Percentiles rank a stretch among this genome's conserved stretches.
Evolutionary conservation across 2,329 filamentous ascomycete genomes (phyloP).

Genomic region (Talaromyces sp.): DNA sequence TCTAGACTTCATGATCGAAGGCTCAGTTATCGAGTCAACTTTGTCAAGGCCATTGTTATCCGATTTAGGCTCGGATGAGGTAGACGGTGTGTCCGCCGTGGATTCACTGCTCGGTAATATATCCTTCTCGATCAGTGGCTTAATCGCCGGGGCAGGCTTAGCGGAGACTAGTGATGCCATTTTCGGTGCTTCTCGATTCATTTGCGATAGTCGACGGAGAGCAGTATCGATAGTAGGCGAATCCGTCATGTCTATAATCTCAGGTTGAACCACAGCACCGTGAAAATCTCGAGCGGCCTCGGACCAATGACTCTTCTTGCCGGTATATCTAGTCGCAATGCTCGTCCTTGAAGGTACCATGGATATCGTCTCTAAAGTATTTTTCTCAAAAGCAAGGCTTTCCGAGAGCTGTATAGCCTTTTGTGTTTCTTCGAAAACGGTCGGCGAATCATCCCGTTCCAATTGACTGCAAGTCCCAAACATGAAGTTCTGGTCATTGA

Average conservation of each 20-base stretch:
- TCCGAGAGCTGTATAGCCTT: constrained; percentile 35
- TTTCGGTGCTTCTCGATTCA: constrained; percentile 16
- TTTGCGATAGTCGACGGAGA: constrained; percentile 16
- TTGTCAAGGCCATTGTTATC: background rate
- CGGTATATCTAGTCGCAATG: constrained; percentile 28
- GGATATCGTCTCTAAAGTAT: background rate
- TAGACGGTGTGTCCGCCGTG: background rate
- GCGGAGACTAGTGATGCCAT: constrained; percentile 23
- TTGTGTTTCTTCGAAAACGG: constrained; percentile 43
- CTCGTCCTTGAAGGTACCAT: constrained; percentile 13
- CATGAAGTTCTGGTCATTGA: constrained; percentile 70
- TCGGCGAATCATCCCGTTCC: constrained; percentile 68
- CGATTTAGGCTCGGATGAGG: background rate
- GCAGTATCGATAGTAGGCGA: constrained; percentile 29
- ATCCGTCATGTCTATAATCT: constrained; percentile 60
- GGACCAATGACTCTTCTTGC: constrained; percentile 62
- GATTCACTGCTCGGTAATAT: background rate
- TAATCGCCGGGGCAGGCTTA: background rate
- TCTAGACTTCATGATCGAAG: background rate
- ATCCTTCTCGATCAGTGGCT: background rate
- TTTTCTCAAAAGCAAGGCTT: constrained; percentile 8
- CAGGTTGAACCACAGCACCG: constrained; percentile 63
- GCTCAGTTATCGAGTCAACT: background rate
- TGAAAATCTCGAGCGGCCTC: constrained; percentile 66
- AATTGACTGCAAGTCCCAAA: constrained; percentile 87